Percentiles rank a stretch among this genome's conserved stretches.
phyloP scores from a whole-genome alignment of 108 stramenopile genomes.

The Chaetoceros tenuissimus region DNA sequence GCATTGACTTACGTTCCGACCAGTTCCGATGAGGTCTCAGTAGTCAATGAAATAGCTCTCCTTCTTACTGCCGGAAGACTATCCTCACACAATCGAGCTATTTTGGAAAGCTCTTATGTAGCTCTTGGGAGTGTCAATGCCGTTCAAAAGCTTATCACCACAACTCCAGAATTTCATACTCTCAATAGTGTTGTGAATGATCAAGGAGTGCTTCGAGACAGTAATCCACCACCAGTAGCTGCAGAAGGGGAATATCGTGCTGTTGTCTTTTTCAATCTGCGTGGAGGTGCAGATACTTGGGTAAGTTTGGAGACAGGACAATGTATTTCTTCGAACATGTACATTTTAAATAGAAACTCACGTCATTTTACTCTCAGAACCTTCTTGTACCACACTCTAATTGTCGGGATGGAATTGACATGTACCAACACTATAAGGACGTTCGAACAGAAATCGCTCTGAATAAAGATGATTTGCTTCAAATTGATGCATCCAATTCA shows the following conservation, averaged over 20 bases:
- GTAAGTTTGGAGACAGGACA: constrained; percentile 7
- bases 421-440: constrained; percentile 7
- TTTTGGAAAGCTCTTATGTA: constrained; percentile 21
- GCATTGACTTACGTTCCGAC: neutral
- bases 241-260: neutral
- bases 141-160: constrained; percentile 17
- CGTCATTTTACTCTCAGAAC: constrained; percentile 23
- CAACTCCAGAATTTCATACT: constrained; percentile 57
- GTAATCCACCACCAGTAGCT: constrained; percentile 7
- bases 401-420: neutral
- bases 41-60: constrained; percentile 14
- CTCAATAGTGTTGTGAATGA: constrained; percentile 21
- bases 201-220: constrained; percentile 5
- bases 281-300: neutral
- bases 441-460: constrained; percentile 1
- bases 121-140: constrained; percentile 10
- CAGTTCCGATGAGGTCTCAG: neutral
- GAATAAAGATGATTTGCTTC: neutral
- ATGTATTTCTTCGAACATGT: constrained; percentile 32
- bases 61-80: constrained; percentile 17
- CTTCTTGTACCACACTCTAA: constrained; percentile 1
- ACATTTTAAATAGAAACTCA: constrained; percentile 18
- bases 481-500: constrained; percentile 1
- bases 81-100: constrained; percentile 21
- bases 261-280: neutral